Base-by-base conservation (phyloP, 169 alveolate species). In the Neospora caninum region DNA sequence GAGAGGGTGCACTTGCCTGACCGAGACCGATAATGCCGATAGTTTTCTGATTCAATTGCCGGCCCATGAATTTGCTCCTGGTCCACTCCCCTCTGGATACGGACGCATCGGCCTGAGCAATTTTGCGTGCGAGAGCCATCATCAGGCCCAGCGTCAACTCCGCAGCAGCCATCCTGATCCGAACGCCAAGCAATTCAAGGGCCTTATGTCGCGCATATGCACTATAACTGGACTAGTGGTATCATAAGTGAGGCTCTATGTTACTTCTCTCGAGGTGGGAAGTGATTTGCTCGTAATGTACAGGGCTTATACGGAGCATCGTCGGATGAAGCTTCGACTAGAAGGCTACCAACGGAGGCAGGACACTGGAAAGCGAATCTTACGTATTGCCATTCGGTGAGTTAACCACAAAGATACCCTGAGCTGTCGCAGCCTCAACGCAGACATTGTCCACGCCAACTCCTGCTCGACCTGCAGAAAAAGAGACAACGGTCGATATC, bases 381-480 rank as follows among this genome's bases (percentile, higher is more conserved):
- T 64, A 88, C 88, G 94, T 91, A 73, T 94, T 94, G 41, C 94
- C 94, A 6, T 54, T 54, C 18, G 96, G 96, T 2, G 95, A 69
- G 80, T 91, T 91, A 41, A 94, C 94, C 31, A 94, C 96, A n/a
- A 80, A 42, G 69, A 94, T 70, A 10, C 96, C 96, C 64, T 31
- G 45, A 41, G 73, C 92, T 38, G 96, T 88, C 16, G 96, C 94
- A 49, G 93, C 91, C 22, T 70, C 86, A 36, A 91, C 45, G 78
- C 89, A 88, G 86, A 94, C 88, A 54, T 94, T 94, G 87, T 94
- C 96, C 38, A 94, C 93, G 25, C 96, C 96, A 2, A 94, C 89
- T 6, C 96, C 96, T 0, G 96, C 96, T 0, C 96, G 84, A 29
- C 88, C 88, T 82, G 88, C 0, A 82, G 64, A 0, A 13, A 27